Evolutionary conservation across 164 flowering plant genomes (phyloP).

Genomic region (Berberis vulgaris): DNA sequence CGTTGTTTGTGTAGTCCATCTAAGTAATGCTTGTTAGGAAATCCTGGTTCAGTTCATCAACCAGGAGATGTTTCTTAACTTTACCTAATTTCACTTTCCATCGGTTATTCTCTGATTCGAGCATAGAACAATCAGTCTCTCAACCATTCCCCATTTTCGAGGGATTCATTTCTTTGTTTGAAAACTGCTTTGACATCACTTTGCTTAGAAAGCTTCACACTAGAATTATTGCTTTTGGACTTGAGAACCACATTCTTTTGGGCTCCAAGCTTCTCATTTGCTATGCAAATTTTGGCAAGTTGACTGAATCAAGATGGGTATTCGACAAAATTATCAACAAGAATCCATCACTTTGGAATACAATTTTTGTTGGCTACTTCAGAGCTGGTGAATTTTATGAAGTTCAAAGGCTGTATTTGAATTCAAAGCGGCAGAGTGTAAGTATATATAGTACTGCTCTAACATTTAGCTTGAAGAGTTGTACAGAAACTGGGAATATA

Average conservation of each 20-base stretch:
- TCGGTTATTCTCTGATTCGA: conserved; percentile 2
- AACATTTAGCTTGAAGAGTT: conserved; percentile 39
- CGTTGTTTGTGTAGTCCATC: too few relatives aligned
- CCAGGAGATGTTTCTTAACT: background rate
- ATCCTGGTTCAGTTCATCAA: too few relatives aligned
- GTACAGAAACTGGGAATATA: conserved; percentile 20
- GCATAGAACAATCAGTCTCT: background rate
- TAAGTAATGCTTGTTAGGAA: too few relatives aligned
- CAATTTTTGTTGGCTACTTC: conserved; percentile 35
- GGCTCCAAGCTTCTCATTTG: conserved; percentile 34
- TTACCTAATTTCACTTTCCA: background rate
- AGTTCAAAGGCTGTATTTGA: conserved; percentile 28
- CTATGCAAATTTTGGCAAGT: conserved; percentile 25
- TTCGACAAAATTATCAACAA: conserved; percentile 22
- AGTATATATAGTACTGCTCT: conserved; percentile 31
- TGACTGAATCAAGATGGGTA: conserved; percentile 33
- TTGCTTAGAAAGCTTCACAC: conserved; percentile 35
- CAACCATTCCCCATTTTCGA: conserved; percentile 7
- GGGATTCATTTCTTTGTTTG: background rate
- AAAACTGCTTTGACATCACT: background rate
- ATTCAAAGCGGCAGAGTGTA: conserved; percentile 23
- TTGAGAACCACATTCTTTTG: conserved; percentile 21
- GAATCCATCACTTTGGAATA: conserved; percentile 34
- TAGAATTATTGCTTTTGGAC: conserved; percentile 20
- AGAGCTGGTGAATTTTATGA: conserved; percentile 29